Conservation (phyloP, 2,329 filamentous ascomycete species). For the Penicillium brasilianum region DNA sequence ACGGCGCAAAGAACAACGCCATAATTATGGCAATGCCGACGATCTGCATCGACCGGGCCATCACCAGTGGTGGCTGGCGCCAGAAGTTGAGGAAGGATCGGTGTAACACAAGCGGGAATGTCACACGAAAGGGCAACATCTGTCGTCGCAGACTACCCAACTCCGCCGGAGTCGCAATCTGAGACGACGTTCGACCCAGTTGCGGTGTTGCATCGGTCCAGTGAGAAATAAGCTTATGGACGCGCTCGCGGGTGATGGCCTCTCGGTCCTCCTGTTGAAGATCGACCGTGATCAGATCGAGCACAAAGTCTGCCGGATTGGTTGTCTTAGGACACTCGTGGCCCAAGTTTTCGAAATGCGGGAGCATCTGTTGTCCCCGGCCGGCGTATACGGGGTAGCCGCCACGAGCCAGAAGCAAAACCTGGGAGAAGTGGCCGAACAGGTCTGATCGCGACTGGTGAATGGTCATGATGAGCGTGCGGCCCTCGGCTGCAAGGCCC, state of each 20-base stretch:
- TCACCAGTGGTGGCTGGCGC: slow-evolving; percentile 66
- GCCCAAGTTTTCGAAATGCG: slow-evolving; percentile 65
- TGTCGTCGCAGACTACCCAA: slow-evolving; percentile 70
- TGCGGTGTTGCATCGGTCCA: slow-evolving; percentile 53
- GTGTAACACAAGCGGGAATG: slow-evolving; percentile 70
- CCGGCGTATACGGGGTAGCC: slow-evolving; percentile 73
- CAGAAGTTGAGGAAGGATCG: slow-evolving; percentile 72
- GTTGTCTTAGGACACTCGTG: slow-evolving; percentile 70
- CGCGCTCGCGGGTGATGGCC: slow-evolving; percentile 65
- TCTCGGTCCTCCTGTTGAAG: slow-evolving; percentile 69
- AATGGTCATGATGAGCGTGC: slow-evolving; percentile 76
- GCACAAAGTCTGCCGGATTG: slow-evolving; percentile 77
- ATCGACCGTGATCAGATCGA: slow-evolving; percentile 78
- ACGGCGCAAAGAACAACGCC: slow-evolving; percentile 72
- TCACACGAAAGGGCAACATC: slow-evolving; percentile 64
- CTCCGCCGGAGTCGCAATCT: slow-evolving; percentile 71
- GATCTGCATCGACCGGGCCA: slow-evolving; percentile 71
- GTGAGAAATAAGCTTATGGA: slow-evolving; percentile 63
- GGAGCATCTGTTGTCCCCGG: slow-evolving; percentile 65
- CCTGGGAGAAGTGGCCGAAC: slow-evolving; percentile 72
- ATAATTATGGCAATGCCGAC: slow-evolving; percentile 67
- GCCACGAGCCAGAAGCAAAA: slow-evolving; percentile 72
- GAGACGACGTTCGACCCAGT: slow-evolving; percentile 38
- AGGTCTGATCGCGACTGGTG: slow-evolving; percentile 77
- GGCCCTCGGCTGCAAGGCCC: slow-evolving; percentile 72